Evolutionary conservation across 345 rosid species (phyloP).

Genomic region (Bruguiera parviflora): DNA sequence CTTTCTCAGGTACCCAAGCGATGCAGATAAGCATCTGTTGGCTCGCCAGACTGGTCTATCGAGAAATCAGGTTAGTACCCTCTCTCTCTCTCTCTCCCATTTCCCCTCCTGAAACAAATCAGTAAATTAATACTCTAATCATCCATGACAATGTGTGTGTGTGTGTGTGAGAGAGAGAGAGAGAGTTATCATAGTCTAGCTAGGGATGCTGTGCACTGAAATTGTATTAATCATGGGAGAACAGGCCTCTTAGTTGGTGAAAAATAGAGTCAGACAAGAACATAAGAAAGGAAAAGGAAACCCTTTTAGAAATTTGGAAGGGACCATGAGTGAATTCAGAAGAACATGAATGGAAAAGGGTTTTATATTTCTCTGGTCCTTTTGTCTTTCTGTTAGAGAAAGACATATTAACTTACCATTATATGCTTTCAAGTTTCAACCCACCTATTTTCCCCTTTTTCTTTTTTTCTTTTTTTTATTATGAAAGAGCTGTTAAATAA

Average conservation of each 20-base stretch:
- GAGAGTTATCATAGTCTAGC: no score
- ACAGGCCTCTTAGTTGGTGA: no score
- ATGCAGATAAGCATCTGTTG: slow-evolving; percentile 98
- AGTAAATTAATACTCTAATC: no score
- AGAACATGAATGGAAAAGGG: slow-evolving; percentile 29
- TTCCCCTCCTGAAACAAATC: neutral
- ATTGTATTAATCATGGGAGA: neutral
- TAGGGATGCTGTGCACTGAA: slow-evolving; percentile 6
- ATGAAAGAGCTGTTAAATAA: no score
- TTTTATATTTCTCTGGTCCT: slow-evolving; percentile 15
- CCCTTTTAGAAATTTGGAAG: neutral
- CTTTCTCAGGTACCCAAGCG: slow-evolving; percentile 99
- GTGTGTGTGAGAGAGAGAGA: no score
- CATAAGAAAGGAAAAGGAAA: neutral
- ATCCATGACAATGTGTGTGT: no score
- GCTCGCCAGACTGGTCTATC: slow-evolving; percentile 99
- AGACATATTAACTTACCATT: neutral
- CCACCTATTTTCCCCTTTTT: neutral
- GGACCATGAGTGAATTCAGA: slow-evolving; percentile 22
- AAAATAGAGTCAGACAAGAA: neutral
- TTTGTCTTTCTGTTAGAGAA: slow-evolving; percentile 17
- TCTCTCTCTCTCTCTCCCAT: slow-evolving; percentile 6
- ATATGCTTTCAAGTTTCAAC: neutral
- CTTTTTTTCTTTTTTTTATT: no score
- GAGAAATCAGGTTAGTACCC: slow-evolving; percentile 77